phyloP scores from a whole-genome alignment of 805 yeast species.

The Sporopachydermia quercuum region DNA sequence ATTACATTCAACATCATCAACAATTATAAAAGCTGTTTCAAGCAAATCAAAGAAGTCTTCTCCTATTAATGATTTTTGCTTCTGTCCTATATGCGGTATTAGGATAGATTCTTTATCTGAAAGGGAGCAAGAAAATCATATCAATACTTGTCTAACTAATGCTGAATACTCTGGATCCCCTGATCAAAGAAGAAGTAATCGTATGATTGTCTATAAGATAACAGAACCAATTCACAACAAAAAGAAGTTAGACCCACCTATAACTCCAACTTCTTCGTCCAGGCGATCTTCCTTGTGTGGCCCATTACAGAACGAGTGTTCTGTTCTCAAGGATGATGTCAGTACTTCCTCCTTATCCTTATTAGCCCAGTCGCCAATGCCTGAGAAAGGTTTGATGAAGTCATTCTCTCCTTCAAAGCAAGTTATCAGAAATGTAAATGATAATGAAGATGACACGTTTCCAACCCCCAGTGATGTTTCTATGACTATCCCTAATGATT shows the following conservation, averaged over 20 bases:
- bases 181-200: slow-evolving; percentile 43
- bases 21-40: not conserved
- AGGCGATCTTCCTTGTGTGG: no score
- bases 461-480: not conserved
- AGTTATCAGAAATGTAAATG: not conserved
- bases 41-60: slow-evolving; percentile 10
- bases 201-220: slow-evolving; percentile 69
- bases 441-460: not conserved
- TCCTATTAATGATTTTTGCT: slow-evolving; percentile 8
- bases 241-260: not conserved
- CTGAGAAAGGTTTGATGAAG: not conserved
- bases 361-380: not conserved
- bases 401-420: not conserved
- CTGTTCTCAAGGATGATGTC: not conserved
- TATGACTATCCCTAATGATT: not conserved
- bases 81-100: slow-evolving; percentile 24
- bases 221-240: slow-evolving; percentile 13
- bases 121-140: slow-evolving; percentile 45
- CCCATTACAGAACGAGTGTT: not conserved
- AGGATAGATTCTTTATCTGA: slow-evolving; percentile 12
- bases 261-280: no score
- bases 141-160: slow-evolving; percentile 46
- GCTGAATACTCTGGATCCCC: slow-evolving; percentile 54
- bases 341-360: not conserved
- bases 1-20: slow-evolving; percentile 3